Conservation (phyloP, 2,329 filamentous ascomycete species). For the Colletotrichum sp. region DNA sequence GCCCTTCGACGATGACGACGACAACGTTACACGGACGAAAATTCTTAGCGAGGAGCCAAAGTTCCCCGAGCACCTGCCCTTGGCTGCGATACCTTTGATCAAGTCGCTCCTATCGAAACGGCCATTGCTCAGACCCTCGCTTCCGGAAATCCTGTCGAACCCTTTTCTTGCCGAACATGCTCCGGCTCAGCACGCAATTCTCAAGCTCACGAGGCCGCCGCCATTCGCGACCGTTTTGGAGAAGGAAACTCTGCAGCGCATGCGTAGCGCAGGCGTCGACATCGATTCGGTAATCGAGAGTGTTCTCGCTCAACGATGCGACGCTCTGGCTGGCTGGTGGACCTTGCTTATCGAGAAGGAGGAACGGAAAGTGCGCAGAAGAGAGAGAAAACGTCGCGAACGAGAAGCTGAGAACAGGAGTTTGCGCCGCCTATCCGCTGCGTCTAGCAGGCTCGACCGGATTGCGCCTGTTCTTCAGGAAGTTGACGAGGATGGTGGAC, state of each 20-base stretch:
- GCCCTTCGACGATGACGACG: conserved; percentile 96
- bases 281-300: conserved; percentile 95
- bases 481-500: conserved; percentile 76
- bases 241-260: conserved; percentile 88
- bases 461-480: conserved; percentile 79
- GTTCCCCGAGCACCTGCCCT: conserved; percentile 80
- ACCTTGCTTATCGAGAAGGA: conserved; percentile 93
- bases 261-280: conserved; percentile 92
- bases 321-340: conserved; percentile 95
- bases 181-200: conserved; percentile 84
- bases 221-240: conserved; percentile 88
- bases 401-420: conserved; percentile 82
- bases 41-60: conserved; percentile 87
- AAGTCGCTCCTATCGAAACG: conserved; percentile 87
- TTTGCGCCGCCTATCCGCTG: conserved; percentile 82
- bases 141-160: conserved; percentile 86
- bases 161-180: conserved; percentile 89
- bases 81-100: conserved; percentile 79
- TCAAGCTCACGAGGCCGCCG: conserved; percentile 79
- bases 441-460: conserved; percentile 84
- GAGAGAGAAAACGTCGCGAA: conserved; percentile 85
- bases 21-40: conserved; percentile 81
- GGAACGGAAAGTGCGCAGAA: conserved; percentile 79
- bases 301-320: conserved; percentile 87
- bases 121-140: conserved; percentile 78